Evolutionary conservation across 2,329 filamentous ascomycete genomes (phyloP).

Genomic region (Diaporthe humulicola): DNA sequence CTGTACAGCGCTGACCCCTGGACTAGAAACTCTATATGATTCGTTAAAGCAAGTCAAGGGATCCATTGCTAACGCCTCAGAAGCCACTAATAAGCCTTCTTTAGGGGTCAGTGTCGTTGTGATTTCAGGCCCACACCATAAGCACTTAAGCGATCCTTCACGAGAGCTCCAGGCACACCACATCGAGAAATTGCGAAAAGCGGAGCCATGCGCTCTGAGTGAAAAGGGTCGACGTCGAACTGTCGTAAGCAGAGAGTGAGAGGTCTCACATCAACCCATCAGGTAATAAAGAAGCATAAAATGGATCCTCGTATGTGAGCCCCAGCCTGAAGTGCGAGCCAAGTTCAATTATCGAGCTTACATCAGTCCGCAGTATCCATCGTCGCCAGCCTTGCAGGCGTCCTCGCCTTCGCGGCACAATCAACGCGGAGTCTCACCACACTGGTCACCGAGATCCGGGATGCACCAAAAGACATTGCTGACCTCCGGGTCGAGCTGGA

Average conservation of each 20-base stretch:
- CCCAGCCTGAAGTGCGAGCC: neutral
- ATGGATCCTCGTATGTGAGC: slow-evolving; percentile 4
- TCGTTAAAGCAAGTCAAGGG: too few species aligned
- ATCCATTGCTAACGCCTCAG: too few species aligned
- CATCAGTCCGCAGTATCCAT: neutral
- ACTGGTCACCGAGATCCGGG: neutral
- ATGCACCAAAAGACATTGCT: slow-evolving; percentile 9
- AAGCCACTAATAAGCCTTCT: too few species aligned
- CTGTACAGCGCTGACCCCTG: too few species aligned
- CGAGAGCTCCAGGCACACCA: neutral
- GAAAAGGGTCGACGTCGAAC: neutral
- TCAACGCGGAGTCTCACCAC: slow-evolving; percentile 6
- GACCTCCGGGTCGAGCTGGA: slow-evolving; percentile 7
- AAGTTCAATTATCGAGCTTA: neutral
- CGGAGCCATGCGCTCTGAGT: neutral
- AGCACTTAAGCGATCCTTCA: slow-evolving; percentile 12
- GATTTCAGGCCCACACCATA: neutral
- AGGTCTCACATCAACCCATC: neutral
- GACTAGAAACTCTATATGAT: too few species aligned
- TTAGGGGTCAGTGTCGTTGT: too few species aligned
- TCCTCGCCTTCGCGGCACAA: slow-evolving; percentile 4
- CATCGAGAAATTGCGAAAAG: neutral
- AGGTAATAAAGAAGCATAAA: neutral
- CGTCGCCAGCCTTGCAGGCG: slow-evolving; percentile 5
- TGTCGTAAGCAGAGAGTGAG: neutral